Evolutionary conservation across 805 yeast species (phyloP), one percentile per base, ranked within the genome.

Genomic region (Wickerhamomyces alni): DNA sequence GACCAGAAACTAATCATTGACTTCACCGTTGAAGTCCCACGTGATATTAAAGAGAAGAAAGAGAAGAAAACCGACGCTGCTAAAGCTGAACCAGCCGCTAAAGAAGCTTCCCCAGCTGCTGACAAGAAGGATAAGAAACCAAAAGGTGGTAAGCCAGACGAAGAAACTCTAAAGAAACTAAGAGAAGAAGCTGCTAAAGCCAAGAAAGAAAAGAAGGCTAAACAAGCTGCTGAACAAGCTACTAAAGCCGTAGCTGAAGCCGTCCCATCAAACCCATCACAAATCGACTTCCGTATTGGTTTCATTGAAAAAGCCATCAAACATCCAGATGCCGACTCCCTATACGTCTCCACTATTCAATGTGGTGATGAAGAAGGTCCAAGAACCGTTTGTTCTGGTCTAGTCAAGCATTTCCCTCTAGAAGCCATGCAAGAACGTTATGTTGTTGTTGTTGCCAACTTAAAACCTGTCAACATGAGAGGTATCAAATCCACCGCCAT

Each of bases 381-480:
- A 58, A 80, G 99, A 72, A 93, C 98, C 24, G 95, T 93, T 41
- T 93, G 99, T 70, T 87, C 96, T 11, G 99, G 99, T 52, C 74
- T 93, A 56, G 97, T 88, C 47, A 87, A 87, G 52, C 80, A 85
- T 66, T 74, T 86, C 59, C 81, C 95, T 30, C 63, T 94, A 48
- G 98, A 93, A 68, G 95, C 84, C 32, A 83, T 93, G 96, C 99
- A 93, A 75, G 77, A 87, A 64, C 82, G 98, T 63, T 76, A 75
- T 55, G 95, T 91, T 37, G 83, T 93, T 34, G 82, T 83, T 41
- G 88, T 93, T 55, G 96, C 97, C 54, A 94, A 94, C 72, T 77
- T 93, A 67, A 93, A 93, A 70, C 99, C 99, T 16, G 99, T 89
- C 31, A 82, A 81, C 57, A 93, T 93, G 99, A 83, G 99, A 69